Conservation (phyloP, 805 yeast species). For the Ogataea kodamae region DNA sequence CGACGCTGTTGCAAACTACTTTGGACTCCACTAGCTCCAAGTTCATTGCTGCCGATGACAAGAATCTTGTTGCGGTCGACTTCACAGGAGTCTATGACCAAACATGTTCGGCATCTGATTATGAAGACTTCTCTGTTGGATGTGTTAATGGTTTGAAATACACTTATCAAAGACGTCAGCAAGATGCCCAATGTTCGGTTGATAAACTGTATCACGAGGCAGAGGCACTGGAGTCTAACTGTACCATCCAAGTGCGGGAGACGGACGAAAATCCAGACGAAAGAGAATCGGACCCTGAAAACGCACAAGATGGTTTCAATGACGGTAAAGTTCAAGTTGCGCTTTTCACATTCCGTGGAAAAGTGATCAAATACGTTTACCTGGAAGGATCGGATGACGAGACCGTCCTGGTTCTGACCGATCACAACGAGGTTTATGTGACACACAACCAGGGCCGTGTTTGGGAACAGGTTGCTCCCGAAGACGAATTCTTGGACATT, state of each 20-base stretch:
- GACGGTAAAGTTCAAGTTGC: conserved; percentile 42
- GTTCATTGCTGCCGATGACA: conserved; percentile 38
- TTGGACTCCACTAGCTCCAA: conserved; percentile 62
- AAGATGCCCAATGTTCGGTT: conserved; percentile 54
- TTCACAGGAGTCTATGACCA: conserved; percentile 35
- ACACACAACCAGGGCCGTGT: conserved; percentile 67
- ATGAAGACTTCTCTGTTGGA: conserved; percentile 47
- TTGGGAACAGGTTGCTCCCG: conserved; percentile 46
- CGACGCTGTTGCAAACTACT: conserved; percentile 48
- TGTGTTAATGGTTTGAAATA: conserved; percentile 65
- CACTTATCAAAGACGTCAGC: conserved; percentile 53
- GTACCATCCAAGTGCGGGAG: conserved; percentile 34
- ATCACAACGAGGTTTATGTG: conserved; percentile 51
- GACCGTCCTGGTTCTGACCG: conserved; percentile 59
- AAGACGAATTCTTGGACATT: conserved; percentile 48
- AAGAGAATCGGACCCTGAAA: conserved; percentile 34
- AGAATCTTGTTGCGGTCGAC: conserved; percentile 45
- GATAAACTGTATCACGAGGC: conserved; percentile 35
- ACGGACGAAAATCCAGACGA: conserved; percentile 24
- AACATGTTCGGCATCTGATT: conserved; percentile 39
- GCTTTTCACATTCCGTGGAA: conserved; percentile 49
- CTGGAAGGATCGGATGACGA: conserved; percentile 60
- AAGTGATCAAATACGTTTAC: conserved; percentile 54
- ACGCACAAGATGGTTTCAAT: conserved; percentile 33
- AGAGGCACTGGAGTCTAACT: conserved; percentile 40